Conservation (phyloP, 1,284 basidiomycete genomes). For the Pyrrhoderma lamaoense region DNA sequence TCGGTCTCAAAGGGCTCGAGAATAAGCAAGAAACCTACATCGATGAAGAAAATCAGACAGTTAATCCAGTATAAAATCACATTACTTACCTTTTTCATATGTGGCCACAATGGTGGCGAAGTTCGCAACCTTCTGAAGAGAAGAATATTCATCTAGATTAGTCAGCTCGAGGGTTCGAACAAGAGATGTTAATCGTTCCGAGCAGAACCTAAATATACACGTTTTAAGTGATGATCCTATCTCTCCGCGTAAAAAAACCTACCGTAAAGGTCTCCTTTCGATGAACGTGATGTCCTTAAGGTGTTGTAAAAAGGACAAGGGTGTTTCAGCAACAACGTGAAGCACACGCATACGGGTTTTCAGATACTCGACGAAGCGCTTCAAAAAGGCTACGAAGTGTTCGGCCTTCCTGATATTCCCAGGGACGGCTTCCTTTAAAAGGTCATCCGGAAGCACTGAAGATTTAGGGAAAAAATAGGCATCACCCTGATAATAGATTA, state of each 20-base stretch:
- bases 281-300: conserved; percentile 99
- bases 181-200: conserved; percentile 90
- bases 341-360: conserved; percentile 99
- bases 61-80: background rate
- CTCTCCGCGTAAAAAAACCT: conserved; percentile 21
- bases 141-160: conserved; percentile 85
- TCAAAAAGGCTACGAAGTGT: conserved; percentile 98
- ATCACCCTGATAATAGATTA: conserved; percentile 2
- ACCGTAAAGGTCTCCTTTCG: conserved; percentile 91
- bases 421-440: conserved; percentile 92
- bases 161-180: conserved; percentile 90
- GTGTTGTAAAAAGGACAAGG: conserved; percentile 96
- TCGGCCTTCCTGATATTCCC: conserved; percentile 99
- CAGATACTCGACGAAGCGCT: conserved; percentile 97
- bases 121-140: conserved; percentile 91
- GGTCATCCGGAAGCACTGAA: conserved; percentile 86
- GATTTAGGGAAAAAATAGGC: conserved; percentile 3
- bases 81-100: conserved; percentile 82
- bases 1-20: conserved; percentile 99
- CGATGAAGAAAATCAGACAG: background rate
- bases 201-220: conserved; percentile 70
- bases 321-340: conserved; percentile 99
- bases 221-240: conserved; percentile 8
- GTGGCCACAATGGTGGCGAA: conserved; percentile 98
- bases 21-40: conserved; percentile 87